Evolutionary conservation across 495 filamentous ascomycete genomes (phyloP).

Genomic region (Letharia lupina): DNA sequence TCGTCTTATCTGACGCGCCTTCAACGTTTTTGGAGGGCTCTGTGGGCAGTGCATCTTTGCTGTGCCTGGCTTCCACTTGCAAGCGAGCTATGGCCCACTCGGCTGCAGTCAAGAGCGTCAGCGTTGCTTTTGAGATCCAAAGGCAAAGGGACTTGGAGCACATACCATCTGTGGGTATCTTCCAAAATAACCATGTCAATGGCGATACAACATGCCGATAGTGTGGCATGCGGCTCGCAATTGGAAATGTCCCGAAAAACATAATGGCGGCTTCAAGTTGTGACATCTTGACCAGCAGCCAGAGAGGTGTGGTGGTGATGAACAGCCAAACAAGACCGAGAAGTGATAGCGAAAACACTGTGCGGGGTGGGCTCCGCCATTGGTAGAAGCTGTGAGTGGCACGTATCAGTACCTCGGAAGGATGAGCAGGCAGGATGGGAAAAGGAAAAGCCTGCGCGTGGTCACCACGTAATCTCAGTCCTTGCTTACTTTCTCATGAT

Average conservation of each 20-base stretch:
- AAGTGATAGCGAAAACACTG: slow-evolving; percentile 26
- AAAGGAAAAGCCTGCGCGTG: neutral
- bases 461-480: neutral
- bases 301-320: slow-evolving; percentile 19
- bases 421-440: neutral
- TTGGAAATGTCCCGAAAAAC: slow-evolving; percentile 33
- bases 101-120: slow-evolving; percentile 5
- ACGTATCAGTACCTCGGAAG: slow-evolving; percentile 2
- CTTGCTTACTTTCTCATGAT: neutral
- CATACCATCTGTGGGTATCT: slow-evolving; percentile 29
- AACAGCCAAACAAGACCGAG: slow-evolving; percentile 23
- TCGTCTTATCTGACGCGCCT: neutral
- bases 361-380: slow-evolving; percentile 30
- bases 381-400: slow-evolving; percentile 32
- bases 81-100: slow-evolving; percentile 27
- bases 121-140: neutral
- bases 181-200: slow-evolving; percentile 33
- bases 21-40: neutral
- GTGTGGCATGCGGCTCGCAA: slow-evolving; percentile 30
- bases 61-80: slow-evolving; percentile 21
- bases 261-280: slow-evolving; percentile 26
- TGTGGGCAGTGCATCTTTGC: neutral
- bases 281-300: slow-evolving; percentile 26
- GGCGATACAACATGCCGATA: slow-evolving; percentile 33
- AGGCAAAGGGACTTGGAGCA: neutral